Percentiles rank a stretch among this genome's conserved stretches.
Conservation (phyloP, 768 basidiomycete genomes). For the Agrocybe chaxingu region DNA sequence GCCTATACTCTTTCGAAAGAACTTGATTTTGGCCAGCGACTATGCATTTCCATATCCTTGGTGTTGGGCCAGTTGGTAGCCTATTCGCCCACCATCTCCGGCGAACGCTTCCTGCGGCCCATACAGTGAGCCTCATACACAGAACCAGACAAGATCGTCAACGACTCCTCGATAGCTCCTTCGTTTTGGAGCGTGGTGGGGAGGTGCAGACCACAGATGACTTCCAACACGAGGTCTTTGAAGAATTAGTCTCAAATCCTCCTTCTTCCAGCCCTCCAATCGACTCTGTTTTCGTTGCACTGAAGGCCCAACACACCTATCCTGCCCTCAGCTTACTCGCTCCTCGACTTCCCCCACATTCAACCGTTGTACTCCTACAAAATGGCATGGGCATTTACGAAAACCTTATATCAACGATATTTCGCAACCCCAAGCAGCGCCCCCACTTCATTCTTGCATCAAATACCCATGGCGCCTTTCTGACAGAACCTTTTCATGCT, state of each 20-base stretch:
- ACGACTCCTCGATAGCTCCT: slow-evolving; percentile 25
- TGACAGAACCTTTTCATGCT: slow-evolving; percentile 47
- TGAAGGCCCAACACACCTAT: slow-evolving; percentile 71
- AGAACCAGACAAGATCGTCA: slow-evolving; percentile 40
- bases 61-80: slow-evolving; percentile 80
- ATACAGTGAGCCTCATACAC: slow-evolving; percentile 70
- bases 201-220: slow-evolving; percentile 35
- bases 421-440: slow-evolving; percentile 66
- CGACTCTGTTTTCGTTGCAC: slow-evolving; percentile 76
- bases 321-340: slow-evolving; percentile 54
- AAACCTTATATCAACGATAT: slow-evolving; percentile 59
- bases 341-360: slow-evolving; percentile 58
- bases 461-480: slow-evolving; percentile 78
- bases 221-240: slow-evolving; percentile 50
- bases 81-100: slow-evolving; percentile 82
- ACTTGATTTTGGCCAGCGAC: neutral
- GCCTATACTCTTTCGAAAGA: no score
- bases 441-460: slow-evolving; percentile 85
- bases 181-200: slow-evolving; percentile 52
- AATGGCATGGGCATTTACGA: slow-evolving; percentile 96
- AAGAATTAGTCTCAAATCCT: slow-evolving; percentile 9
- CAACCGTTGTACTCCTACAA: slow-evolving; percentile 89
- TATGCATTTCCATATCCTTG: slow-evolving; percentile 79
- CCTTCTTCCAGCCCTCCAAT: slow-evolving; percentile 35
- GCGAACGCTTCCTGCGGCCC: slow-evolving; percentile 43